Evolutionary conservation across 495 filamentous ascomycete species (phyloP).

Genomic region (Pyrenopolyporus hunteri): DNA sequence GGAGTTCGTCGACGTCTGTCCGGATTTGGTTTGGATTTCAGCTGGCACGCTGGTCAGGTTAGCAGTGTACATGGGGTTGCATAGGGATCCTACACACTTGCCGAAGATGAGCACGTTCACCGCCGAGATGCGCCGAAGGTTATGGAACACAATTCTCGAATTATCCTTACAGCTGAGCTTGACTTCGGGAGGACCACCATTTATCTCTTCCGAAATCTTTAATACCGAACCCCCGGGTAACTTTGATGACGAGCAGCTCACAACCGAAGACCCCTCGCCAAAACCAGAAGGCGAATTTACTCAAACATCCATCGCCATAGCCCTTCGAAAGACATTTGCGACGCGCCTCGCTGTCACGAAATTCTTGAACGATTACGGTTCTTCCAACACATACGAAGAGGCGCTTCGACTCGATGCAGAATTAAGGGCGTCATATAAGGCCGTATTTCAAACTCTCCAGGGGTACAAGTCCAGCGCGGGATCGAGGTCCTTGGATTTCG

Average conservation of each 20-base stretch:
- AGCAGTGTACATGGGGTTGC: constrained; percentile 66
- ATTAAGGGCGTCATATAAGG: constrained; percentile 42
- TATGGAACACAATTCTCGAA: constrained; percentile 71
- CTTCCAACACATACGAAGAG: constrained; percentile 43
- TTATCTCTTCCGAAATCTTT: constrained; percentile 50
- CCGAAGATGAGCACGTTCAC: constrained; percentile 52
- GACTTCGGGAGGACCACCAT: constrained; percentile 58
- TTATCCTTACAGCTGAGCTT: constrained; percentile 58
- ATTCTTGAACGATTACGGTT: constrained; percentile 45
- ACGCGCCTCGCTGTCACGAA: constrained; percentile 45
- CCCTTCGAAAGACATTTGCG: constrained; percentile 45
- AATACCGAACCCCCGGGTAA: constrained; percentile 59
- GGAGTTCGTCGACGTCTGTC: constrained; percentile 60
- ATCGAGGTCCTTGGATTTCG: constrained; percentile 44
- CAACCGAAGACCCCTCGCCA: constrained; percentile 30
- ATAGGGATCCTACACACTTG: constrained; percentile 59
- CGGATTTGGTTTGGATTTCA: constrained; percentile 64
- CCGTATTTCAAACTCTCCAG: constrained; percentile 43
- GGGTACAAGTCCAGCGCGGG: constrained; percentile 44
- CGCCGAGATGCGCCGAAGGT: constrained; percentile 69
- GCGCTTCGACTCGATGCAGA: constrained; percentile 48
- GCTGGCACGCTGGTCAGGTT: constrained; percentile 63
- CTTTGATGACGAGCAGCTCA: constrained; percentile 53
- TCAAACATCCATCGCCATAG: constrained; percentile 47
- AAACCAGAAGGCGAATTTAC: constrained; percentile 40